Percentiles rank a stretch among this genome's conserved stretches.
These are phyloP conservation scores for Apiotrichum siamense DNA, from an alignment of 1,284 basidiomycete species.

Conservation along the genomic window DNA sequence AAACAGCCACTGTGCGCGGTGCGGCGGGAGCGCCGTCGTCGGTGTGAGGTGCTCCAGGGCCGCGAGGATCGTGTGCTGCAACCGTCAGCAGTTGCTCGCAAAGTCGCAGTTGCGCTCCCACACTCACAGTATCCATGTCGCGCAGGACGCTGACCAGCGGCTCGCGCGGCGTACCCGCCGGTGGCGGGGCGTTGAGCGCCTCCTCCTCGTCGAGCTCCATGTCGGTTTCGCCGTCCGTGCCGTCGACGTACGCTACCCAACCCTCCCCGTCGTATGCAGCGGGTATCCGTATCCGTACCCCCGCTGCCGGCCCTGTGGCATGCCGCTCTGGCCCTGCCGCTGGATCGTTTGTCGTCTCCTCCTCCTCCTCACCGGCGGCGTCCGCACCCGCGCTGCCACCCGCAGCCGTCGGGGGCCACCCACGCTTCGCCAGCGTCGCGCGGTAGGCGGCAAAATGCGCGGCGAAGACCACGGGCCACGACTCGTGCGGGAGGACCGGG, in stretches of 20 bases:
- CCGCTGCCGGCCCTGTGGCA: too few species aligned
- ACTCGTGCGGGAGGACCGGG: slow-evolving; percentile 27
- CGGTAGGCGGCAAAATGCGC: slow-evolving; percentile 26
- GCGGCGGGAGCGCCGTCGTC: slow-evolving; percentile 52
- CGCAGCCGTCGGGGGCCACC: neutral
- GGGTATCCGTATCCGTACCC: neutral
- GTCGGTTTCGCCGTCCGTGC: neutral
- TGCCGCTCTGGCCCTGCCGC: too few species aligned
- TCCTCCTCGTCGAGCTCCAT: slow-evolving; percentile 19
- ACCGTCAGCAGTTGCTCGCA: slow-evolving; percentile 2
- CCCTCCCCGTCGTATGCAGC: slow-evolving; percentile 6
- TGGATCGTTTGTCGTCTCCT: slow-evolving; percentile 14
- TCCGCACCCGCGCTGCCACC: neutral
- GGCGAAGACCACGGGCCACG: slow-evolving; percentile 29
- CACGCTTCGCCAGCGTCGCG: slow-evolving; percentile 4
- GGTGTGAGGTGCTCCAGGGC: slow-evolving; percentile 23
- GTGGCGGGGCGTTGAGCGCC: slow-evolving; percentile 5
- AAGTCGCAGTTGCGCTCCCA: neutral
- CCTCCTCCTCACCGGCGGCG: slow-evolving; percentile 13
- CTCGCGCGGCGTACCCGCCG: slow-evolving; percentile 12
- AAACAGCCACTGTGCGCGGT: slow-evolving; percentile 79
- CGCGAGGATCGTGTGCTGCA: slow-evolving; percentile 20
- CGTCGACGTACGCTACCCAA: slow-evolving; percentile 7
- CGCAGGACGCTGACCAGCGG: slow-evolving; percentile 31
- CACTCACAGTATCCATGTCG: slow-evolving; percentile 28